Base-by-base conservation (phyloP, 2,329 filamentous ascomycete genomes). In the Aspergillus pseudonomiae region DNA sequence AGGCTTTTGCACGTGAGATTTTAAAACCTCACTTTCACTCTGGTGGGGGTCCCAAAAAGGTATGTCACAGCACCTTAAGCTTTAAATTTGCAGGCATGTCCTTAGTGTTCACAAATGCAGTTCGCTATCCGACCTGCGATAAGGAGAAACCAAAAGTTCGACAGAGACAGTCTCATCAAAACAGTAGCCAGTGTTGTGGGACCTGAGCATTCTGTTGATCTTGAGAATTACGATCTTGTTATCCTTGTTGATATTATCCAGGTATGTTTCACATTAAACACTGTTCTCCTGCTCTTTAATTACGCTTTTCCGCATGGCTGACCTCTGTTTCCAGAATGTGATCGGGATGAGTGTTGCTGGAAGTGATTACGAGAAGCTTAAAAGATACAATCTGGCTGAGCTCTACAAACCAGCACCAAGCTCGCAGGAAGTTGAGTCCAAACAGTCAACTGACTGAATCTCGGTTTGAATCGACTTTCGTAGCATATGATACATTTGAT, bases 291-390 rank as follows among this genome's bases (percentile, higher is more conserved):
- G 6, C 28, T 58, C 11, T 52, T 6, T 28, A 48, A 19, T 19
- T 11, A 10, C 10, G 6, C 36, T 54, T 26, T 21, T 48, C 24
- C 48, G 74, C 7, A 16, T 59, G 3, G 59, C 68, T 74, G 57
- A 73, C 64, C n/a, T 21, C 41, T 52, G 48, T n/a, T 43, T 30
- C 4, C 56, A 89, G 87, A 88, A 88, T 68, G 75, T 89, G 11
- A 83, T 87, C 64, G 87, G 88, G 24, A 87, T 90, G 82, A 88
- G 86, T 67, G 86, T 89, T 10, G 85, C 89, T 5, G 83, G 82
- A 24, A 76, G 80, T 59, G 85, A 87, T 66, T 89, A 85, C 68
- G 87, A 89, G 60, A 76, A 81, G 66, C 78, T 90, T 65, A 89
- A 88, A 75, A 81, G 84, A 61, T 89, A 84, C 75, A 90, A 89